phyloP scores from a whole-genome alignment of 1,139 yeast species.

The Candida glucosophila region DNA sequence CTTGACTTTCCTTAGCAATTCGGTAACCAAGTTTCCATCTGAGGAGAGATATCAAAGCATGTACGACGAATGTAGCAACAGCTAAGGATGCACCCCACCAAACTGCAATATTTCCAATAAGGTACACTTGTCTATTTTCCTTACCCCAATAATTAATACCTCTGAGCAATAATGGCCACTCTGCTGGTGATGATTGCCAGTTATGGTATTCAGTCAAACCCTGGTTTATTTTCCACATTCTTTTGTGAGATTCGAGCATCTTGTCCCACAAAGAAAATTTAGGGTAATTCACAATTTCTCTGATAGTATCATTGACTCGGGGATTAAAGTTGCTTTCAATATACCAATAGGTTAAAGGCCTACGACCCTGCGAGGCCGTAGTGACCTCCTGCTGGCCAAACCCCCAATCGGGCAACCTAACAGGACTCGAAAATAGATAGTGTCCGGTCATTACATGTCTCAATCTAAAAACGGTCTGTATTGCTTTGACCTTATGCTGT shows the following conservation, averaged over 20 bases:
- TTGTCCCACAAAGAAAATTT: constrained; percentile 59
- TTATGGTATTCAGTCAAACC: constrained; percentile 79
- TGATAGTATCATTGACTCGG: constrained; percentile 13
- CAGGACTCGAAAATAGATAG: constrained; percentile 77
- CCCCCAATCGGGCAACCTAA: constrained; percentile 91
- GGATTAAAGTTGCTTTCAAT: constrained; percentile 66
- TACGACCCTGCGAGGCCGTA: constrained; percentile 74
- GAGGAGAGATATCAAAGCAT: constrained; percentile 46
- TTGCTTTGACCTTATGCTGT: constrained; percentile 58
- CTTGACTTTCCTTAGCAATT: constrained; percentile 43
- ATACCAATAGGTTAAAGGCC: constrained; percentile 76
- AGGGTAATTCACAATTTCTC: constrained; percentile 46
- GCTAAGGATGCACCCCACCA: constrained; percentile 82
- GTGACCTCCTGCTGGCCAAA: constrained; percentile 96
- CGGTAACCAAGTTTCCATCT: constrained; percentile 68
- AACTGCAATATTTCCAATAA: constrained; percentile 80
- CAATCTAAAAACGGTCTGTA: constrained; percentile 78
- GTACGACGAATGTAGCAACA: constrained; percentile 45
- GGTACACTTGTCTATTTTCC: constrained; percentile 70
- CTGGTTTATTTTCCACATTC: constrained; percentile 88
- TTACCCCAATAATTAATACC: constrained; percentile 94
- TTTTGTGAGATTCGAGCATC: constrained; percentile 67
- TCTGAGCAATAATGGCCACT: constrained; percentile 85
- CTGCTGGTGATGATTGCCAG: constrained; percentile 80
- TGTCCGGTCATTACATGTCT: constrained; percentile 88